Conservation (phyloP, 257 asterid species). For the Solanum microdontum region DNA sequence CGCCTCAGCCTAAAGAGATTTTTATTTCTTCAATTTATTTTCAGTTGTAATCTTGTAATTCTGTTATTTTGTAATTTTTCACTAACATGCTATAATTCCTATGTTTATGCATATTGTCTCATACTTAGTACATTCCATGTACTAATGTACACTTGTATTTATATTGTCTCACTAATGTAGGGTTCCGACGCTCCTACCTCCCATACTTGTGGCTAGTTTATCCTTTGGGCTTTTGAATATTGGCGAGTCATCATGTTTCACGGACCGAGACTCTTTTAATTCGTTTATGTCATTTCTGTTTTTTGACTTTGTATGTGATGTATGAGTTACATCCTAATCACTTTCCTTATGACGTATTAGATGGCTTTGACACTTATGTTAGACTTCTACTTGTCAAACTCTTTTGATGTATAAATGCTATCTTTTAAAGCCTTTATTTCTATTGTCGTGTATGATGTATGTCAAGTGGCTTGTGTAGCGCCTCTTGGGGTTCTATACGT, state of each 20-base stretch:
- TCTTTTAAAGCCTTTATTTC: neutral
- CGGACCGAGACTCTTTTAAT: neutral
- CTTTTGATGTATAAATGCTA: neutral
- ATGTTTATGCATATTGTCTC: too few relatives aligned
- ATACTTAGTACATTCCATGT: too few relatives aligned
- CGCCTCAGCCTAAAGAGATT: too few relatives aligned
- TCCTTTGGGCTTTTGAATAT: neutral
- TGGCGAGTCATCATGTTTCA: neutral
- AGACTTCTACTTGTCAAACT: neutral
- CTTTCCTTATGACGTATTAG: neutral
- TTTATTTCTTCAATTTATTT: too few relatives aligned
- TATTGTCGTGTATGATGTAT: neutral
- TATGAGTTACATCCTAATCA: neutral
- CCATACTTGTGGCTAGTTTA: neutral
- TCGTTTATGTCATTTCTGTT: neutral
- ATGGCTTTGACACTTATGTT: neutral
- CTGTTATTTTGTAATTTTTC: too few relatives aligned
- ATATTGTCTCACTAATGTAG: neutral
- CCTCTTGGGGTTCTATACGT: too few relatives aligned
- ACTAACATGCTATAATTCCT: too few relatives aligned
- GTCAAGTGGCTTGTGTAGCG: too few relatives aligned
- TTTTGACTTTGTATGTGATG: neutral
- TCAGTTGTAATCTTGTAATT: too few relatives aligned
- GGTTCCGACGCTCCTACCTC: neutral
- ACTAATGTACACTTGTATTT: too few relatives aligned